A percentile compares a stretch with the other conserved stretches of the same genome.
Conservation (phyloP, 78 protist species). For the Guillardia theta region DNA sequence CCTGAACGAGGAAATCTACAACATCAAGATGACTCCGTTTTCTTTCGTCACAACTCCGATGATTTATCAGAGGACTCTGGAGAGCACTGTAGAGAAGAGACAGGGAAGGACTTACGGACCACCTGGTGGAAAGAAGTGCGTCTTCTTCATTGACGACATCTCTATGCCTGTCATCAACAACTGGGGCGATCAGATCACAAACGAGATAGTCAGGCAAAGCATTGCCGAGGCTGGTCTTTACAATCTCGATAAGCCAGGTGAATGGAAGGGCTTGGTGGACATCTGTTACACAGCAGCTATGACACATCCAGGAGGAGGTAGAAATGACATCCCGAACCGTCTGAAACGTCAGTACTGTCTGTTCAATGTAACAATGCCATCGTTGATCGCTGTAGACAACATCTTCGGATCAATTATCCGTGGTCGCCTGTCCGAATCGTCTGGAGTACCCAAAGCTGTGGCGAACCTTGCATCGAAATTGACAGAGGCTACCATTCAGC, state of each 20-base stretch:
- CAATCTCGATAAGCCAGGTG: constrained; percentile 81
- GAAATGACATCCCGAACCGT: constrained; percentile 85
- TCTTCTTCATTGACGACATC: constrained; percentile 83
- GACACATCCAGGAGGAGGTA: constrained; percentile 88
- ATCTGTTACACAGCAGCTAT: constrained; percentile 73
- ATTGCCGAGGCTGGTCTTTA: constrained; percentile 71
- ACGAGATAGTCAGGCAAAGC: constrained; percentile 83
- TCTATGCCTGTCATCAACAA: constrained; percentile 83
- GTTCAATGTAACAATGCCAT: constrained; percentile 81
- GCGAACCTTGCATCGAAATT: constrained; percentile 35
- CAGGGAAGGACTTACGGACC: constrained; percentile 77
- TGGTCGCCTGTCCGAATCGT: constrained; percentile 27
- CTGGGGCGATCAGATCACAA: constrained; percentile 84
- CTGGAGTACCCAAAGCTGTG: not conserved
- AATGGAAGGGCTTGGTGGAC: constrained; percentile 59
- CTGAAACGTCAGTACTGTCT: constrained; percentile 78
- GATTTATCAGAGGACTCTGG: constrained; percentile 69
- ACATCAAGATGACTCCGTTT: constrained; percentile 65
- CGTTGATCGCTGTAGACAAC: constrained; percentile 53
- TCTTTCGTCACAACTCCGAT: constrained; percentile 76
- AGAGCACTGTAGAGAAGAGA: constrained; percentile 79
- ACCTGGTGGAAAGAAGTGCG: constrained; percentile 54
- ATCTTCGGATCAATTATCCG: constrained; percentile 67
- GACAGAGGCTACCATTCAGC: constrained; percentile 51
- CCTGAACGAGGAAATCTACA: constrained; percentile 35